A percentile compares a stretch with the other conserved stretches of the same genome.
phyloP scores from a whole-genome alignment of 306 rosid species.

The Cucurbita moschata region DNA sequence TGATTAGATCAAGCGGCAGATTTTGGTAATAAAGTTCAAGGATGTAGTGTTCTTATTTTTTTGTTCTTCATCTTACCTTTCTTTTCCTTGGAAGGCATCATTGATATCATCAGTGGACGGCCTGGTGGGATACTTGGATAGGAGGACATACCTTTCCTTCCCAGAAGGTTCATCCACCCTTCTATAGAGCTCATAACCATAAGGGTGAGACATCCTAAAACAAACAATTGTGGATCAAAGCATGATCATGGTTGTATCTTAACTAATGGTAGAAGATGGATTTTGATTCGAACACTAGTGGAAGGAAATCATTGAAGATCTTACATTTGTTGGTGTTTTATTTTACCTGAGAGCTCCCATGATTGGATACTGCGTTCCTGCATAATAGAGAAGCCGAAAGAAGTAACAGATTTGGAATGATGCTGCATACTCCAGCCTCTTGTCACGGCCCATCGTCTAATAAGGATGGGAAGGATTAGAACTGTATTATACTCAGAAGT shows the following conservation, averaged over 20 bases:
- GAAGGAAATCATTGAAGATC: background rate
- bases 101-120: conserved; percentile 62
- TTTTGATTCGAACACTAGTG: background rate
- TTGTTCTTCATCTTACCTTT: conserved; percentile 24
- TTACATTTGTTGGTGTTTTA: background rate
- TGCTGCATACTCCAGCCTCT: conserved; percentile 79
- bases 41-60: background rate
- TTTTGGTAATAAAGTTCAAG: background rate
- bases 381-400: conserved; percentile 87
- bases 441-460: conserved; percentile 88
- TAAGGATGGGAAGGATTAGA: conserved; percentile 11
- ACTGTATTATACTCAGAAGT: background rate
- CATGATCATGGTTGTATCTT: background rate
- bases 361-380: conserved; percentile 90
- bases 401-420: conserved; percentile 71
- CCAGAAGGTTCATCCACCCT: conserved; percentile 64
- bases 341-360: conserved; percentile 82
- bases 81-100: conserved; percentile 52
- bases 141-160: conserved; percentile 53
- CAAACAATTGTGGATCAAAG: background rate
- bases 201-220: conserved; percentile 54
- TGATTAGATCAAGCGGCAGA: background rate
- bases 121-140: conserved; percentile 45
- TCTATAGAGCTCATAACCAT: conserved; percentile 57
- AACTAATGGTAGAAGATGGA: background rate